Conservation (phyloP, 257 asterid species). For the Haberlea rhodopensis region DNA sequence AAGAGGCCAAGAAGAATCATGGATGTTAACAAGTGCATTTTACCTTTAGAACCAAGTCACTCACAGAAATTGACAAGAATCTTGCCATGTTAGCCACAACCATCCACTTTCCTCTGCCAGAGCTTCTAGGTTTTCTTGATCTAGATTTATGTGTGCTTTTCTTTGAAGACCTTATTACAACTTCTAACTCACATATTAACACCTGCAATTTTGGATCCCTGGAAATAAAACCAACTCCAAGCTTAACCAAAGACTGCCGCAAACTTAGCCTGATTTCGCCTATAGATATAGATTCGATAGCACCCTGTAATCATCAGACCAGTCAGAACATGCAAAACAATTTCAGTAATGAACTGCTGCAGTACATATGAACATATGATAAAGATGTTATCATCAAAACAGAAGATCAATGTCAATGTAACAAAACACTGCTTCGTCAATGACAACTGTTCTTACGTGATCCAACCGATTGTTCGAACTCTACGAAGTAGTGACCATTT, state of each 20-base stretch:
- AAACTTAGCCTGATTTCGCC: slow-evolving; percentile 92
- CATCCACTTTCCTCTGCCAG: slow-evolving; percentile 95
- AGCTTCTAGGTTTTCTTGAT: slow-evolving; percentile 57
- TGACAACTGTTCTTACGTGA: slow-evolving; percentile 10
- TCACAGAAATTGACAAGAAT: slow-evolving; percentile 77
- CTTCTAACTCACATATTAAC: slow-evolving; percentile 77
- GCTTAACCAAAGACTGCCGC: slow-evolving; percentile 89
- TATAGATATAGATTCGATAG: slow-evolving; percentile 79
- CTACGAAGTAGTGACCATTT: background rate
- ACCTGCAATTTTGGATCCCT: slow-evolving; percentile 96
- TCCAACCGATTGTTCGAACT: background rate
- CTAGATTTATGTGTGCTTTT: slow-evolving; percentile 60
- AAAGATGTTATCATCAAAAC: slow-evolving; percentile 23
- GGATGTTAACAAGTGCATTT: slow-evolving; percentile 18
- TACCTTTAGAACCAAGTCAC: slow-evolving; percentile 85
- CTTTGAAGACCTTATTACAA: slow-evolving; percentile 74
- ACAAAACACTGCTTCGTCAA: background rate
- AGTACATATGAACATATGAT: slow-evolving; percentile 10
- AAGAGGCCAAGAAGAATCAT: slow-evolving; percentile 22
- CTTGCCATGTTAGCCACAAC: slow-evolving; percentile 89
- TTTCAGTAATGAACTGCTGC: slow-evolving; percentile 20
- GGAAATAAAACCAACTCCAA: slow-evolving; percentile 87
- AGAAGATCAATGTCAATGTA: slow-evolving; percentile 13
- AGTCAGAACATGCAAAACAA: slow-evolving; percentile 29
- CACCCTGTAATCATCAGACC: slow-evolving; percentile 59